Evolutionary conservation across 1,139 yeast species (phyloP).

Genomic region (Diutina pseudorugosa): DNA sequence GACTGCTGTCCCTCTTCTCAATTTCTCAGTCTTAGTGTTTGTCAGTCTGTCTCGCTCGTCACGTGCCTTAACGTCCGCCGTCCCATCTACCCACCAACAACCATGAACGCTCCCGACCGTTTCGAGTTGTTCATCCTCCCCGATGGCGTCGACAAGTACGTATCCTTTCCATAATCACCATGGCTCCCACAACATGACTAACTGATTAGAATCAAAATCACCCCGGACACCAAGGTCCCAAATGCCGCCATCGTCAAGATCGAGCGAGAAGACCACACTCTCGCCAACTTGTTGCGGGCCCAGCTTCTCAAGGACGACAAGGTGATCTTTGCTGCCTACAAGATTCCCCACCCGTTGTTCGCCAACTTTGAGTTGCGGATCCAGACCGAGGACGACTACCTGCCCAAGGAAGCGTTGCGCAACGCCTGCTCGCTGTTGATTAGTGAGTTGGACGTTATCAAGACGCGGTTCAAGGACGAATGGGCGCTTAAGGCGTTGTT

Average conservation of each 20-base stretch:
- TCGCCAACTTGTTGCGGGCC: constrained; percentile 79
- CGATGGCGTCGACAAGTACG: constrained; percentile 86
- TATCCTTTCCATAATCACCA: constrained; percentile 6
- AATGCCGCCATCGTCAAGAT: constrained; percentile 88
- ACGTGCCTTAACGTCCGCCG: neutral
- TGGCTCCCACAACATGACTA: constrained; percentile 9
- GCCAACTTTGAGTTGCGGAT: constrained; percentile 89
- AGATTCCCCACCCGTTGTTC: constrained; percentile 93
- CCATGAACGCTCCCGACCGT: constrained; percentile 98
- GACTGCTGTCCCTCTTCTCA: too few relatives aligned
- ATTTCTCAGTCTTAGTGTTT: neutral
- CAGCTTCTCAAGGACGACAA: constrained; percentile 77
- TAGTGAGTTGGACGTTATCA: constrained; percentile 61
- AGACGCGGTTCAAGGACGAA: constrained; percentile 74
- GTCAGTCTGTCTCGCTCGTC: neutral
- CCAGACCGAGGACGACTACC: constrained; percentile 90
- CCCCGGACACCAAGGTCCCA: constrained; percentile 92
- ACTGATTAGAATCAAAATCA: constrained; percentile 50
- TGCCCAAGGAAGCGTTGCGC: constrained; percentile 81
- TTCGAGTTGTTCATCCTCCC: constrained; percentile 91
- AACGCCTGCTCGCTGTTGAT: constrained; percentile 82
- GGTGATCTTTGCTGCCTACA: constrained; percentile 92
- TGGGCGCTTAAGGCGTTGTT: constrained; percentile 81
- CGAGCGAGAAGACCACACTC: constrained; percentile 95
- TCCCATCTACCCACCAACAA: neutral